Percentiles rank a stretch among this genome's conserved stretches.
phyloP scores from a whole-genome alignment of 2,329 filamentous ascomycete species.

The Escovopsis weberi region DNA sequence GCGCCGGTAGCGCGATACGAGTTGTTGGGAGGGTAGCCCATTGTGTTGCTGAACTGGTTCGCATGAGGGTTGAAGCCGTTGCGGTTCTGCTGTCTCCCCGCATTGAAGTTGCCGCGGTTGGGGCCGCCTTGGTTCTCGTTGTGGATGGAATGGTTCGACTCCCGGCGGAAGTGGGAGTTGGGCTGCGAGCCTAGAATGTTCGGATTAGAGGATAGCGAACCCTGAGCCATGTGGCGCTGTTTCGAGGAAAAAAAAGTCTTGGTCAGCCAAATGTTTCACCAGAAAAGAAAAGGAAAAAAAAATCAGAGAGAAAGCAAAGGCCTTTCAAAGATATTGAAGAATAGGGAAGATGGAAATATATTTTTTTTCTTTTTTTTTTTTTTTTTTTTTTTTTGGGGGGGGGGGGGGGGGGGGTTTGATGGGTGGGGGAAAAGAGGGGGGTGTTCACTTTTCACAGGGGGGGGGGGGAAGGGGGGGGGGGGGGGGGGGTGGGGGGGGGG shows the following conservation, averaged over 20 bases:
- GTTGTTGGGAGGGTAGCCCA: conserved; percentile 29
- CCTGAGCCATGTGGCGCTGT: conserved; percentile 55
- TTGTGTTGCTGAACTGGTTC: conserved; percentile 31
- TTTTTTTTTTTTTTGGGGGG: not conserved
- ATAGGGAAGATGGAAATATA: not conserved
- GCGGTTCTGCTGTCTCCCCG: conserved; percentile 35
- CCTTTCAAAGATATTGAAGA: no score
- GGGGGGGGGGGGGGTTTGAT: conserved; percentile 5
- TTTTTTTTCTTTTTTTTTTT: not conserved
- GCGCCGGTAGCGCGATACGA: conserved; percentile 24
- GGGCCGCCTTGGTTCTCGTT: conserved; percentile 27
- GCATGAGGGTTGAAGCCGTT: conserved; percentile 30
- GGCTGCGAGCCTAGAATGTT: conserved; percentile 47
- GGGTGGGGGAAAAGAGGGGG: conserved; percentile 5
- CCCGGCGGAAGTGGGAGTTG: conserved; percentile 63
- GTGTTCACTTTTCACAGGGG: no score
- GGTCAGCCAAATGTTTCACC: no score
- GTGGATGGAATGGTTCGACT: conserved; percentile 73
- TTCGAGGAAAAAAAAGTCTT: not conserved
- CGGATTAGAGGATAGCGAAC: conserved; percentile 46
- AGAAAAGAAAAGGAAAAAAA: no score
- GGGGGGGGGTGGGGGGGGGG: conserved; percentile 4
- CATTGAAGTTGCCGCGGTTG: conserved; percentile 39
- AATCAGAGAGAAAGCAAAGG: no score
- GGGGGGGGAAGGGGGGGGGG: no score